Evolutionary conservation across 257 asterid genomes (phyloP), one percentile per base, ranked within the genome.

Genomic region (Ligustrum vulgare): DNA sequence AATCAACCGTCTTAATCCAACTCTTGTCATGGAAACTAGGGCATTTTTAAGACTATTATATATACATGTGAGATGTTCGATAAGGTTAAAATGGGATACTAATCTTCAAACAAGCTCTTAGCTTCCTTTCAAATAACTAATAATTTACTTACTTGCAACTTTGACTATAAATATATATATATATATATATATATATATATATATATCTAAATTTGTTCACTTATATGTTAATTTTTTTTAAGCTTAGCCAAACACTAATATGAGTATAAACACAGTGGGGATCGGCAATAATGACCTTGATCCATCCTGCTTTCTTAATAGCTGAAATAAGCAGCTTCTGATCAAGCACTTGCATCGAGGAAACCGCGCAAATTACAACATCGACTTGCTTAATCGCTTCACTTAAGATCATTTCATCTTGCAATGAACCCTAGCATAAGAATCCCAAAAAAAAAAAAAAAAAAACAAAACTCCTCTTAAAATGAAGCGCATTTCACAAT

Each of bases 261-360:
- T 0, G 31, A 54, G 5, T 60, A 60, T 8, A 60, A 60, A 5
- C 32, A 60, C 16, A 60, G 18, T 23, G 18, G 7, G 67, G 34
- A 60, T 1, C 8, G 71, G 34, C 25, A 41, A n/a, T 0, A 36
- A 34, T 12, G 64, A 93, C 97, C 96, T 91, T 94, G 83, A 92
- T 83, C 88, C 96, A 83, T 72, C 93, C 93, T 58, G 91, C 89
- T 39, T 83, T 85, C 75, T 84, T 89, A 67, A 94, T 94, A 60
- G 96, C 95, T 13, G 83, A 77, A 82, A 92, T 78, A 25, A 94
- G 93, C 60, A 79, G 82, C 93, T 85, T 91, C 91, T 94, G 99
- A 62, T 91, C 90, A 13, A 64, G 84, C 22, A 79, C 89, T 77
- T 89, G 92, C 87, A 86, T 89, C 2, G 97, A 80, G 3, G 95